Evolutionary conservation across 176 grass and related monocot genomes (phyloP), one percentile per base, ranked within the genome.

Genomic region (Juncus effusus): DNA sequence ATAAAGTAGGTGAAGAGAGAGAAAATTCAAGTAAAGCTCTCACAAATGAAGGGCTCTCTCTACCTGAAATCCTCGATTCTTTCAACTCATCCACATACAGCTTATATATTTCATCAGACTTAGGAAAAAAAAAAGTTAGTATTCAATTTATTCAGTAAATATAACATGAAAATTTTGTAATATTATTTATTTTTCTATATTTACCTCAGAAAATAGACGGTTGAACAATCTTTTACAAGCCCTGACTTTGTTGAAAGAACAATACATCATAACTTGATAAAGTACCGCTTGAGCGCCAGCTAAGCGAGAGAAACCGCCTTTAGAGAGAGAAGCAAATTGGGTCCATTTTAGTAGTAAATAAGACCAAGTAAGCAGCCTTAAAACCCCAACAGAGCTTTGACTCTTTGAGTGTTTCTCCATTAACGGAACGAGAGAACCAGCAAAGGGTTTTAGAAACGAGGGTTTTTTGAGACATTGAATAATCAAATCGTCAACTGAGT

Each of bases 321-420:
- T 97, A 74, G 93, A 92, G 68, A 97, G 54, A 51, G 80, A 66
- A 13, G 73, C 76, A 82, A 94, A 94, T 16, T 85, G 82, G 67
- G 76, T 94, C 82, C 80, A 89, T 80, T 79, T 97, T 47, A 97
- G 37, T 88, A 97, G 88, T 71, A 82, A 76, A 58, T 78, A 79
- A 11, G 93, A 97, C 93, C 93, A 97, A 65, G 79, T 84, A 38
- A 97, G 85, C 86, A 92, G 93, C 75, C 81, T 97, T 70, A 84
- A 97, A 56, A 79, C 81, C 62, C 64, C 86, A 65, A 86, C 77
- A 63, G 85, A 77, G 61, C 76, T 89, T 53, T 79, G 79, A 73
- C 72, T 79, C 77, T 92, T 97, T 51, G 83, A 69, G 60, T 86
- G 78, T 77, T 77, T 92, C 76, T 97, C 93, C 88, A 92, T 92